Conservation (phyloP, 768 basidiomycete genomes). For the Auriscalpium orientale region DNA sequence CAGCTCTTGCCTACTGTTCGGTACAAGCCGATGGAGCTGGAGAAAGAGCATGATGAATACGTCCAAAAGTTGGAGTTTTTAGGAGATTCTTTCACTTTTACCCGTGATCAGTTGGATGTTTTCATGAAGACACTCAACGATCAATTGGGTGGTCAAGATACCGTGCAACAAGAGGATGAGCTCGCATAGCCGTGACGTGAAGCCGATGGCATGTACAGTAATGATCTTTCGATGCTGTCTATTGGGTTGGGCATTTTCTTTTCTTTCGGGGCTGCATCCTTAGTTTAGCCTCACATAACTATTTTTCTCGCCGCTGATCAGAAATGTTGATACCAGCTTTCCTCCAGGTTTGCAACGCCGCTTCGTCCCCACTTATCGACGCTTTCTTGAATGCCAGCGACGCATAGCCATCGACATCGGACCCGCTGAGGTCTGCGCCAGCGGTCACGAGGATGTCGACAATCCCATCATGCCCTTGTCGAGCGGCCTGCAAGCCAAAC, state of each 20-base stretch:
- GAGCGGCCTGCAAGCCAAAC: constrained; percentile 49
- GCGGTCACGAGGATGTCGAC: constrained; percentile 63
- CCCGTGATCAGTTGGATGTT: constrained; percentile 53
- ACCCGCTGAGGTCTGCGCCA: constrained; percentile 66
- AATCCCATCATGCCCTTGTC: constrained; percentile 54
- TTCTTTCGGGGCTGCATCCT: too few species aligned
- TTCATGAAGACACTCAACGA: constrained; percentile 60
- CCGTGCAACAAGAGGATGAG: constrained; percentile 25
- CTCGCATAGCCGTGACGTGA: constrained; percentile 19
- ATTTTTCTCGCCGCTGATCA: neutral
- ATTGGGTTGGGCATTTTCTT: too few species aligned
- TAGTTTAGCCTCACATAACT: too few species aligned
- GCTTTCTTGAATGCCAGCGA: constrained; percentile 37
- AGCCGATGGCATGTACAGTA: too few species aligned
- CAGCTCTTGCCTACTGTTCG: constrained; percentile 43
- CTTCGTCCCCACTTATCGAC: constrained; percentile 32
- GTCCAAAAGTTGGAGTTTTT: constrained; percentile 57
- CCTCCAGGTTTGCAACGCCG: constrained; percentile 43
- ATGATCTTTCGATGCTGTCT: too few species aligned
- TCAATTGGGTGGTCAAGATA: constrained; percentile 29
- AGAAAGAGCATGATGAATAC: constrained; percentile 51
- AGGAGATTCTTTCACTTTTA: constrained; percentile 58
- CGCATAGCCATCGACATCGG: constrained; percentile 53
- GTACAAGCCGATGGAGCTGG: constrained; percentile 58
- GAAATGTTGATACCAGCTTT: constrained; percentile 38